Base-by-base conservation (phyloP, 108 stramenopile genomes). In the Parietichytrium sp. region DNA sequence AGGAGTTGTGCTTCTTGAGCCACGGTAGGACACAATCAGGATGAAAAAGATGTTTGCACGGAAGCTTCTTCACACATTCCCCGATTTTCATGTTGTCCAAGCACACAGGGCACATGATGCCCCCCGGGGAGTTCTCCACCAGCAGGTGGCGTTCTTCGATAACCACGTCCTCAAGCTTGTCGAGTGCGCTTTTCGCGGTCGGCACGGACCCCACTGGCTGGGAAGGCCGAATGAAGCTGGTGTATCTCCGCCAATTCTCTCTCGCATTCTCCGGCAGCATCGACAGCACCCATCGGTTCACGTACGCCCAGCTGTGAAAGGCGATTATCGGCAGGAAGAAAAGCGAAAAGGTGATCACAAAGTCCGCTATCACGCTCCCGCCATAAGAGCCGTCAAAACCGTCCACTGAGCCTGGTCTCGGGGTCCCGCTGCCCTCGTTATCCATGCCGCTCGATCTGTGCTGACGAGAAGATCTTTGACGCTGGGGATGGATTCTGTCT, bases 1-100 rank as follows among this genome's bases (percentile, higher is more conserved):
- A 88, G 4, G 87, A 87, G 84, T 86, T 85, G 49, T 85, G 86
- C 18, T 53, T n/a, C 48, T 80, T 49, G 54, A 88, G 85, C 87
- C 87, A 88, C 42, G 79, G 81, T 80, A 48, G 36, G 36, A 88
- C 82, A 51, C 87, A 88, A 8, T 4, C 33, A 47, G 79, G 54
- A 47, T 85, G 85, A 45, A 83, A 87, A 8, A 85, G 47, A 47
- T 87, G 86, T 20, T 83, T 83, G 55, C 86, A 87, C 3, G 86
- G 86, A 3, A 87, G 86, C 54, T 85, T 84, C 49, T 36, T 79
- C 47, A 36, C 86, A 30, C 2, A 48, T 4, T 83, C 86, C 25
- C 86, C 86, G 10, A 83, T 78, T 38, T 78, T 31, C 48, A 78
- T 81, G 4, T 81, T 49, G 3, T 86, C 85, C 13, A 86, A 77